Evolutionary conservation across 306 rosid genomes (phyloP).

Genomic region (Citrullus colocynthis): DNA sequence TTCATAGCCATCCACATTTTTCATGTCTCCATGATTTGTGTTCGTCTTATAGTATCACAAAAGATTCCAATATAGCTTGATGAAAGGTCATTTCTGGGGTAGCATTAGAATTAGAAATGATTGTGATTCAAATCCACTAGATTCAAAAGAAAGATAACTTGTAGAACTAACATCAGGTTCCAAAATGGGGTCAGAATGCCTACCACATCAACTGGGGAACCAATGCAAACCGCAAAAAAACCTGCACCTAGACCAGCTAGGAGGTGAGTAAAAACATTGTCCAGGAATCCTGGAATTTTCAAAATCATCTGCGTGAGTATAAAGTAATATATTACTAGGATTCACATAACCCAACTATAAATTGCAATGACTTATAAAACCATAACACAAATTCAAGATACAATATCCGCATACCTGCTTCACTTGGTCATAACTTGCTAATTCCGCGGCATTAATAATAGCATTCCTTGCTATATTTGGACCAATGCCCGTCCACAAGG

Average conservation of each 20-base stretch:
- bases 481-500: conserved; percentile 95
- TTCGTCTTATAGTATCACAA: background rate
- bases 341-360: conserved; percentile 8
- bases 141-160: background rate
- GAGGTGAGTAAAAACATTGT: conserved; percentile 74
- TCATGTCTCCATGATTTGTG: background rate
- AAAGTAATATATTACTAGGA: conserved; percentile 48
- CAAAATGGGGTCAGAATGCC: conserved; percentile 12
- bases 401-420: conserved; percentile 41
- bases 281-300: conserved; percentile 97
- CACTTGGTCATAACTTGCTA: conserved; percentile 95
- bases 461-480: conserved; percentile 87
- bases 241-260: conserved; percentile 98
- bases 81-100: background rate
- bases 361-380: background rate
- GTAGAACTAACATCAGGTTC: background rate
- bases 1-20: background rate
- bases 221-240: conserved; percentile 82
- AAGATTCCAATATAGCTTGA: background rate
- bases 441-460: conserved; percentile 87
- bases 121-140: background rate
- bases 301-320: conserved; percentile 97
- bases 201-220: conserved; percentile 99
- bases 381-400: background rate
- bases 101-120: background rate